Evolutionary conservation across 257 asterid genomes (phyloP).

Genomic region (Capsicum rhomboideum): DNA sequence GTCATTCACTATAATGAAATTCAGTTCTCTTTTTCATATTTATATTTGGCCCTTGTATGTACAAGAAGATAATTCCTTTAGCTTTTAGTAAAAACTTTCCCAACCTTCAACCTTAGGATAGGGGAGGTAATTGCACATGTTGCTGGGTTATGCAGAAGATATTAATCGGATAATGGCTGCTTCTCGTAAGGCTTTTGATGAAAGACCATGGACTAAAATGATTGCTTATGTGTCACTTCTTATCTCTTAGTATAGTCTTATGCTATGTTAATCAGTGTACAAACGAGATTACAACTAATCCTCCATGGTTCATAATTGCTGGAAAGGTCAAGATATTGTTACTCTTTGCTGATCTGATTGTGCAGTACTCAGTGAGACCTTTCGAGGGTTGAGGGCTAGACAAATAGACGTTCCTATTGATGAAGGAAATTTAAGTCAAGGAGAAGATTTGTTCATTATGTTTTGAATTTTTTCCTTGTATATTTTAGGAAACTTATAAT

Average conservation of each 20-base stretch:
- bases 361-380: no score
- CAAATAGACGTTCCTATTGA: no score
- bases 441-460: no score
- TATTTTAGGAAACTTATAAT: no score
- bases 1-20: no score
- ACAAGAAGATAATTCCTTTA: no score
- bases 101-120: slow-evolving; percentile 74
- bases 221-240: slow-evolving; percentile 56
- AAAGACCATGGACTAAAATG: slow-evolving; percentile 88
- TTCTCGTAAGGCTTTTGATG: slow-evolving; percentile 90
- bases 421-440: no score
- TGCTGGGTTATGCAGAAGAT: slow-evolving; percentile 83
- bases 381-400: no score
- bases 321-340: slow-evolving; percentile 70
- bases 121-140: slow-evolving; percentile 77
- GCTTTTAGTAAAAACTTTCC: not conserved
- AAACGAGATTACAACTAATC: not conserved
- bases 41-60: no score
- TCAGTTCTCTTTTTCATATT: no score
- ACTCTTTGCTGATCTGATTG: slow-evolving; percentile 77
- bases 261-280: not conserved
- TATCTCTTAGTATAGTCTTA: not conserved
- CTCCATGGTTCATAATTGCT: slow-evolving; percentile 11
- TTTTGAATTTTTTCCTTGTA: no score
- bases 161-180: slow-evolving; percentile 67